phyloP scores from a whole-genome alignment of 169 alveolate species.

The Eimeria sp. region DNA sequence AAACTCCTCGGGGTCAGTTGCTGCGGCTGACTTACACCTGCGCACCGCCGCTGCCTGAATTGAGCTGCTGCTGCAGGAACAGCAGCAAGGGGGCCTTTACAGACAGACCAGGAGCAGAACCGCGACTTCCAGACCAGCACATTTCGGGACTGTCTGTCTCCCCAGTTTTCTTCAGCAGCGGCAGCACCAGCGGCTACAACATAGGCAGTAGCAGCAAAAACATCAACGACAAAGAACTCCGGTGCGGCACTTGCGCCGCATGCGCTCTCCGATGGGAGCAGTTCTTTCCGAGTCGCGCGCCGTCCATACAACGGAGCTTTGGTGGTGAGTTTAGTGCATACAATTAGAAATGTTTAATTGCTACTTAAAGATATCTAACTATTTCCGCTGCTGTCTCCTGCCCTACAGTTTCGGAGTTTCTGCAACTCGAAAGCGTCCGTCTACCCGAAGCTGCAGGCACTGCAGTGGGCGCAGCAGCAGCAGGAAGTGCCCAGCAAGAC shows the following conservation, averaged over 20 bases:
- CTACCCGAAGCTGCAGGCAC: neutral
- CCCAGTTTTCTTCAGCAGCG: neutral
- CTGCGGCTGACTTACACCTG: conserved; percentile 41
- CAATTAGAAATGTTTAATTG: neutral
- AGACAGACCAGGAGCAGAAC: neutral
- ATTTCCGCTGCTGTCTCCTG: neutral
- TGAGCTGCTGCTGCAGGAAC: conserved; percentile 25
- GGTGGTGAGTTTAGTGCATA: conserved; percentile 13
- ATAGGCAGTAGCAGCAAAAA: neutral
- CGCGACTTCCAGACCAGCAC: neutral
- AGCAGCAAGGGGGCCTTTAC: neutral
- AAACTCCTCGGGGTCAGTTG: neutral
- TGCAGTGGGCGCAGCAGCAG: neutral
- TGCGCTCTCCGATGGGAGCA: conserved; percentile 37
- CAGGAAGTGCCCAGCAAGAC: neutral
- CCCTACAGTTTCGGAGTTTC: conserved; percentile 26
- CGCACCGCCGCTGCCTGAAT: conserved; percentile 36
- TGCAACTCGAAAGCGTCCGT: conserved; percentile 21
- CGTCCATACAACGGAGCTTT: conserved; percentile 31
- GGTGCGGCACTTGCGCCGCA: conserved; percentile 60
- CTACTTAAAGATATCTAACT: too few species aligned
- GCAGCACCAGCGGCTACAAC: neutral
- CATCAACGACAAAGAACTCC: conserved; percentile 6
- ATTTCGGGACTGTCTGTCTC: neutral
- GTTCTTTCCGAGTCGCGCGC: conserved; percentile 38